Base-by-base conservation (phyloP, 805 yeast genomes). In the Sungouiella blattae region DNA sequence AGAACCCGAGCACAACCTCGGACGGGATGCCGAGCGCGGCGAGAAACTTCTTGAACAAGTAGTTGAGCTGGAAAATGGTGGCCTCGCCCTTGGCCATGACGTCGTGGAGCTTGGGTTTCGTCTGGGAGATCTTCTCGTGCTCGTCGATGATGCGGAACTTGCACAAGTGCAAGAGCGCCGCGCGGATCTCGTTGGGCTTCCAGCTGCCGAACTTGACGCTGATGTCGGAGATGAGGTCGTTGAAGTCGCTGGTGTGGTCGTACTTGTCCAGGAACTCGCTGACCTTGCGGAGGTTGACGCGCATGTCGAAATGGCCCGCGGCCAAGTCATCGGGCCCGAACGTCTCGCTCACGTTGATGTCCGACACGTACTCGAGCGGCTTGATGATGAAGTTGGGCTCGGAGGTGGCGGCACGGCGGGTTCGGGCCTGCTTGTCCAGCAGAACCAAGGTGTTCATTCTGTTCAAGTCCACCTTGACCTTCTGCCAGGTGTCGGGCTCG, bases 1-100 rank as follows among this genome's bases (percentile, higher is more conserved):
- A 71, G 51, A 84, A 85, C 4, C 98, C 98, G 17, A 79, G 64
- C 2, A 93, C 78, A 1, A 87, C 70, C 41, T 85, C 93, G 44
- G 87, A 77, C 6, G 82, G 79, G 25, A 93, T 71, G 8, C 82
- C 80, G 32, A 89, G 64, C 0, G 81, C 69, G 35, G 74, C 78
- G 30, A 91, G 77, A 65, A 93, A 75, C 39, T 77, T 75, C 41
- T 80, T 79, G 57, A 87, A 84, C 14, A 87, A 60, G 66, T 83
- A 78, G 7, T 93, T 87, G 37, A 91, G 57, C 52, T 87, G 95
- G 46, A 75, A 82, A 1, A 87, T 60, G 35, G 72, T 78, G 33
- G 79, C 91, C 50, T 69, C 75, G 41, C 73, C 73, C 38, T 62
- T 62, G 38, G 51, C 52, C 54, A 77, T 58, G 3, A 75, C 54